phyloP scores from a whole-genome alignment of 2,329 filamentous ascomycete species.

The Diaporthe ilicicola region DNA sequence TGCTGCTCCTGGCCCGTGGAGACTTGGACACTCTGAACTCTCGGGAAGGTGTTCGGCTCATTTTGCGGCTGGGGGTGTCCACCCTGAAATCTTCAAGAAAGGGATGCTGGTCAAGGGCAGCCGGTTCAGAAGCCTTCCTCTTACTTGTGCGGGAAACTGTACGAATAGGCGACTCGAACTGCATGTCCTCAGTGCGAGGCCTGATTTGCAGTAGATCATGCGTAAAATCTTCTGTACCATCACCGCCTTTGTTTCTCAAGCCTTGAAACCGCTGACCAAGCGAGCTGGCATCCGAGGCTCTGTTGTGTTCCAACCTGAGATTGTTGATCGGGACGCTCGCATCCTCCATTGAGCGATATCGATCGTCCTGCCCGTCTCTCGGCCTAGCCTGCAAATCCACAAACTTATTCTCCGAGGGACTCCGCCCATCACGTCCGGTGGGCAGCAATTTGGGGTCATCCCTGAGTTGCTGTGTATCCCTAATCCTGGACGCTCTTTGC shows the following conservation, averaged over 20 bases:
- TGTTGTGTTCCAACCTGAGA: constrained; percentile 34
- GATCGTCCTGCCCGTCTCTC: constrained; percentile 38
- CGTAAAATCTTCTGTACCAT: constrained; percentile 16
- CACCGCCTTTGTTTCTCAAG: constrained; percentile 2
- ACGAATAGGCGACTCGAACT: constrained; percentile 15
- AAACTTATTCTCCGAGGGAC: constrained; percentile 41
- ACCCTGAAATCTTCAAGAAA: background rate
- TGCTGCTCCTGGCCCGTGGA: constrained; percentile 1
- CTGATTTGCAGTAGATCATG: constrained; percentile 29
- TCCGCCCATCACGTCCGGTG: constrained; percentile 30
- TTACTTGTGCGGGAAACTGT: constrained; percentile 25
- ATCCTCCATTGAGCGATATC: constrained; percentile 28
- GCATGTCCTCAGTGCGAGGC: constrained; percentile 9
- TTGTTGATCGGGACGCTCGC: constrained; percentile 30
- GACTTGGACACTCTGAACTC: constrained; percentile 13
- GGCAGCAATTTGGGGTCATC: constrained; percentile 39
- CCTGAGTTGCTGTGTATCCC: constrained; percentile 35
- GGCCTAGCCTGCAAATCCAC: constrained; percentile 41
- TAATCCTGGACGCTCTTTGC: constrained; percentile 53
- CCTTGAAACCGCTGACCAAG: constrained; percentile 20
- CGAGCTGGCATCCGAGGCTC: constrained; percentile 2
- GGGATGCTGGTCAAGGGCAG: background rate
- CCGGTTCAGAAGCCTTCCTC: constrained; percentile 19
- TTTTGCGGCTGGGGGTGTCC: constrained; percentile 16
- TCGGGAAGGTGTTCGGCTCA: constrained; percentile 4